Conservation (phyloP, 1,284 basidiomycete genomes). For the Cystobasidium slooffiae region DNA sequence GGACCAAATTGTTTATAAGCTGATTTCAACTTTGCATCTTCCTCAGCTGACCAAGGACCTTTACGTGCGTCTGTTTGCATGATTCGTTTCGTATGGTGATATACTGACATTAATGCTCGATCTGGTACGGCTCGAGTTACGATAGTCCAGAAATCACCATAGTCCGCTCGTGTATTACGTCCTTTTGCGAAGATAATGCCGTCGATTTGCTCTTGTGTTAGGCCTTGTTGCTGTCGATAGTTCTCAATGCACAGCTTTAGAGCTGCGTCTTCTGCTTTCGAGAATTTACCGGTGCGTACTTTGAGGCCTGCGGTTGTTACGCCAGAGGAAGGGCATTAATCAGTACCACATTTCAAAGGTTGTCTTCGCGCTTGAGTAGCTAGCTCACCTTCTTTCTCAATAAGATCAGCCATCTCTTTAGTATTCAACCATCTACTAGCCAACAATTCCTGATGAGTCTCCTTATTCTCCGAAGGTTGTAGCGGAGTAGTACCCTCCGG, state of each 20-base stretch:
- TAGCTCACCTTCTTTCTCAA: slow-evolving; percentile 23
- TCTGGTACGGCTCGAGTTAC: slow-evolving; percentile 71
- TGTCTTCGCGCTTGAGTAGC: background rate
- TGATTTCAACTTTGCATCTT: slow-evolving; percentile 70
- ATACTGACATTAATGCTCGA: slow-evolving; percentile 76
- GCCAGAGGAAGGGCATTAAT: background rate
- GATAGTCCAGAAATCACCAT: slow-evolving; percentile 71
- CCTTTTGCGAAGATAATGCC: slow-evolving; percentile 70
- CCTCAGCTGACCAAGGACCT: slow-evolving; percentile 70
- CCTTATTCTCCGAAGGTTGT: slow-evolving; percentile 12
- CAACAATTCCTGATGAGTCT: slow-evolving; percentile 22
- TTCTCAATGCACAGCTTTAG: slow-evolving; percentile 67
- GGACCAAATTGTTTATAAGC: slow-evolving; percentile 72
- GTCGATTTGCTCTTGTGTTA: slow-evolving; percentile 64
- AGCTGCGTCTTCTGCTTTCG: slow-evolving; percentile 70
- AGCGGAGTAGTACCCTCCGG: slow-evolving; percentile 14
- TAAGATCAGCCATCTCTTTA: slow-evolving; percentile 17
- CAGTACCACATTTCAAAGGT: background rate
- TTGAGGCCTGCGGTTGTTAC: slow-evolving; percentile 64
- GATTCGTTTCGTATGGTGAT: slow-evolving; percentile 72
- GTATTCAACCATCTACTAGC: slow-evolving; percentile 27
- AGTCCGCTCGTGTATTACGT: slow-evolving; percentile 63
- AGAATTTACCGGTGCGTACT: slow-evolving; percentile 83
- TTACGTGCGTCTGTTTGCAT: slow-evolving; percentile 70
- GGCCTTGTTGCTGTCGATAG: slow-evolving; percentile 63